These are phyloP conservation scores for Suillus subaureus DNA, from an alignment of 768 basidiomycete species.

Conservation along the genomic window DNA sequence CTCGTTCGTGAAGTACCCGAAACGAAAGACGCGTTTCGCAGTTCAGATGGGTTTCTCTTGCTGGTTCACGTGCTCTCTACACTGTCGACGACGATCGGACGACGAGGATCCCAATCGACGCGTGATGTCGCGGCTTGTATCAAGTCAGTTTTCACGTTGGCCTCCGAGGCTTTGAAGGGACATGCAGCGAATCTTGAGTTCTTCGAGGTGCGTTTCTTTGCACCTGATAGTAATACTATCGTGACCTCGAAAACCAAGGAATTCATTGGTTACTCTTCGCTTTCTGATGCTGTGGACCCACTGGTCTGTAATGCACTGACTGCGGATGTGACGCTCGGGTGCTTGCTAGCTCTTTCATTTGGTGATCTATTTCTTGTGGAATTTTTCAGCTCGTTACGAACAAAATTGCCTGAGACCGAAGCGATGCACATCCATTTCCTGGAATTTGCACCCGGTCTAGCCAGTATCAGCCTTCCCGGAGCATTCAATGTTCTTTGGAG, in stretches of 20 bases:
- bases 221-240: slow-evolving; percentile 37
- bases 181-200: slow-evolving; percentile 59
- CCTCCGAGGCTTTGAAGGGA: slow-evolving; percentile 63
- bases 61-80: slow-evolving; percentile 74
- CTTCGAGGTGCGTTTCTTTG: slow-evolving; percentile 58
- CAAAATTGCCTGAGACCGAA: slow-evolving; percentile 42
- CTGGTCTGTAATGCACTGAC: slow-evolving; percentile 51
- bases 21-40: slow-evolving; percentile 78
- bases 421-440: slow-evolving; percentile 43
- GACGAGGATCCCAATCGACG: slow-evolving; percentile 35
- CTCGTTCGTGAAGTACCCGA: slow-evolving; percentile 64
- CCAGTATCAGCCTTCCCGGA: slow-evolving; percentile 57
- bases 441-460: slow-evolving; percentile 41
- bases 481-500: slow-evolving; percentile 65
- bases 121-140: slow-evolving; percentile 53
- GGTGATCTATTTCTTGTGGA: slow-evolving; percentile 61
- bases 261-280: slow-evolving; percentile 63
- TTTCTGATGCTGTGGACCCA: slow-evolving; percentile 58
- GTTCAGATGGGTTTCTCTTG: slow-evolving; percentile 79
- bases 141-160: slow-evolving; percentile 62
- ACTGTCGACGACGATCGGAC: slow-evolving; percentile 38
- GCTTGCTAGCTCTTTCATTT: slow-evolving; percentile 67
- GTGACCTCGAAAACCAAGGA: slow-evolving; percentile 18
- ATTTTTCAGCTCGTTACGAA: slow-evolving; percentile 52
- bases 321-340: slow-evolving; percentile 60